Conservation (phyloP, 140 eudicot species). For the Erigeron philadelphicus region DNA sequence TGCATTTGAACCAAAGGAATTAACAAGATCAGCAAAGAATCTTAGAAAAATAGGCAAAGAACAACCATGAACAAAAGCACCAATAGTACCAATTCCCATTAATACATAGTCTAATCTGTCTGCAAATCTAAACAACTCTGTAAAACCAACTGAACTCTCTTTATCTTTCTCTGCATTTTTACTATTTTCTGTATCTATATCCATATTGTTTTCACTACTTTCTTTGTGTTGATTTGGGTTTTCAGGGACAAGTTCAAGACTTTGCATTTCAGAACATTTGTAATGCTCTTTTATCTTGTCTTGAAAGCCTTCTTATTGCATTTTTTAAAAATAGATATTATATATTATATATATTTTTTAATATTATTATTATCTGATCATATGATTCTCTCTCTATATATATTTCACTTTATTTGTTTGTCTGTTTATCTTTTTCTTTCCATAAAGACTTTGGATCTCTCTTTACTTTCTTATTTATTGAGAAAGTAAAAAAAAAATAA, state of each 20-base stretch:
- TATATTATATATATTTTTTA: not conserved
- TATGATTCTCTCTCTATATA: constrained; percentile 9
- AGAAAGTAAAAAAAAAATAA: not conserved
- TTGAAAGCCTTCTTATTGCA: constrained; percentile 49
- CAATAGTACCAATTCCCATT: constrained; percentile 71
- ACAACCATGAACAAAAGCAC: constrained; percentile 91
- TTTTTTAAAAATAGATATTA: constrained; percentile 25
- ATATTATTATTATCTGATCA: constrained; percentile 1
- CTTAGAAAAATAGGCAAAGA: constrained; percentile 80
- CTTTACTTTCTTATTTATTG: constrained; percentile 7
- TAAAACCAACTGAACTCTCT: constrained; percentile 42
- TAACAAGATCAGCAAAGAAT: constrained; percentile 95
- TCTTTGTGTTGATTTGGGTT: constrained; percentile 23
- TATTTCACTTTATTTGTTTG: constrained; percentile 32
- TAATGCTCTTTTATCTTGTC: constrained; percentile 66
- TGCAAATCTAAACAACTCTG: constrained; percentile 77
- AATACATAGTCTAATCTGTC: constrained; percentile 65
- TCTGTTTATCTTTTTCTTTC: constrained; percentile 35
- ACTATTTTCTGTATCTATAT: constrained; percentile 36
- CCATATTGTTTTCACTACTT: constrained; percentile 23
- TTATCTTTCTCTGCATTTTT: constrained; percentile 43
- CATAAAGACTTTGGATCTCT: constrained; percentile 28
- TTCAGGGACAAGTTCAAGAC: constrained; percentile 50
- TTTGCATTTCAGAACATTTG: constrained; percentile 72
- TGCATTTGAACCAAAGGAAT: constrained; percentile 80